A percentile compares a stretch with the other conserved stretches of the same genome.
Conservation (phyloP, 495 filamentous ascomycete species). For the Cudoniella acicularis region DNA sequence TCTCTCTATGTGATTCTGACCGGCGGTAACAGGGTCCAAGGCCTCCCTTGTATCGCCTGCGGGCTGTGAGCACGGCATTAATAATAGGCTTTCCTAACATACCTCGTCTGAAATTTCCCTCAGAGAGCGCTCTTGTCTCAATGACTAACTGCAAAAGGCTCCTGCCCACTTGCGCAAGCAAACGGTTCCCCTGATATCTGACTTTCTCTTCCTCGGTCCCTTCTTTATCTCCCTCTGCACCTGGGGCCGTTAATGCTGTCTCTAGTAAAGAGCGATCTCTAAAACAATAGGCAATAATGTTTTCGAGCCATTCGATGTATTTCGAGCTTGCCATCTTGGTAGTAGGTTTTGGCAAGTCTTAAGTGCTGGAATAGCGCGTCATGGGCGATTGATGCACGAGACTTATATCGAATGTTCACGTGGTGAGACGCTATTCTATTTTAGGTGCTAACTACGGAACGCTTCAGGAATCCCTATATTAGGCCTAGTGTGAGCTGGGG, state of each 20-base stretch:
- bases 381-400: too few relatives aligned
- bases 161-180: background rate
- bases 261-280: background rate
- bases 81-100: background rate
- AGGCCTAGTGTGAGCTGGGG: too few relatives aligned
- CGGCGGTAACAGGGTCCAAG: background rate
- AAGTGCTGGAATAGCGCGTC: too few relatives aligned
- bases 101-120: background rate
- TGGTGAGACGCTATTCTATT: too few relatives aligned
- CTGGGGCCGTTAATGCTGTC: background rate
- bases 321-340: background rate
- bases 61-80: background rate
- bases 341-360: too few relatives aligned
- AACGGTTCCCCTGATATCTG: conserved; percentile 7
- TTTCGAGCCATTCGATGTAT: background rate
- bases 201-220: background rate
- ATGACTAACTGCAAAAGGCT: background rate
- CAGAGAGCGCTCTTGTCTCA: background rate
- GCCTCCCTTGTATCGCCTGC: background rate
- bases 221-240: conserved; percentile 6
- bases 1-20: background rate
- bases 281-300: background rate
- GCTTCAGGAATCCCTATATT: too few relatives aligned
- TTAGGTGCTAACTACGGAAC: too few relatives aligned
- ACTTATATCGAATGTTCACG: too few relatives aligned